Evolutionary conservation across 176 grass and related monocot species (phyloP).

Genomic region (Elymus sibiricus): DNA sequence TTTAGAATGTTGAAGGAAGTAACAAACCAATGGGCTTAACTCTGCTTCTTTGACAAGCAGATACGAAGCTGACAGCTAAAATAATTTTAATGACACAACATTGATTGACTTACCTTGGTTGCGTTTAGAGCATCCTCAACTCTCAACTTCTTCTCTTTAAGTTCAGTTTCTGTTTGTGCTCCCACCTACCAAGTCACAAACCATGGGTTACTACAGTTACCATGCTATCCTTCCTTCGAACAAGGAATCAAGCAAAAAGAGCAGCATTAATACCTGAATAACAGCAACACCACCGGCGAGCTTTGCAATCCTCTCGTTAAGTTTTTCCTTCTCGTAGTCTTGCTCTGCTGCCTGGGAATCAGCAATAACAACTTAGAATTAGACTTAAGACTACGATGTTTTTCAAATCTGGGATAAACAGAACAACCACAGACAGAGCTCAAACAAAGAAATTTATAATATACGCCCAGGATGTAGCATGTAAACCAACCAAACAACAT

Average conservation of each 20-base stretch:
- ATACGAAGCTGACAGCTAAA: not conserved
- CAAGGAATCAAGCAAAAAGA: not conserved
- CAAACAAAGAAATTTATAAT: not conserved
- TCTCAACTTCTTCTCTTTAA: constrained; percentile 99
- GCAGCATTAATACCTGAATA: constrained; percentile 65
- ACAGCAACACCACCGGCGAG: constrained; percentile 98
- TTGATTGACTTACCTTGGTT: constrained; percentile 56
- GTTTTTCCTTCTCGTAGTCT: constrained; percentile 99
- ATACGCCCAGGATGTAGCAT: not conserved
- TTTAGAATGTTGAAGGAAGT: not conserved
- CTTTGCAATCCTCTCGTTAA: constrained; percentile 97
- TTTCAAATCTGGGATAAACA: not conserved
- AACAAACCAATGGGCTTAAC: not conserved
- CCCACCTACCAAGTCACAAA: constrained; percentile 61
- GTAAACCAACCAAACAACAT: not conserved
- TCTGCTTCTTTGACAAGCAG: not conserved
- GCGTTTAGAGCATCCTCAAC: constrained; percentile 99
- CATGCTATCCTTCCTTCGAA: not conserved
- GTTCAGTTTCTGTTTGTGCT: constrained; percentile 97
- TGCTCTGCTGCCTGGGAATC: constrained; percentile 71
- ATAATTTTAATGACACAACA: not conserved
- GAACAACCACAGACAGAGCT: not conserved
- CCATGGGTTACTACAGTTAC: constrained; percentile 16
- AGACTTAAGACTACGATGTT: not conserved
- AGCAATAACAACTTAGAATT: not conserved